Evolutionary conservation across 2,329 filamentous ascomycete genomes (phyloP).

Genomic region (Moelleriella libera): DNA sequence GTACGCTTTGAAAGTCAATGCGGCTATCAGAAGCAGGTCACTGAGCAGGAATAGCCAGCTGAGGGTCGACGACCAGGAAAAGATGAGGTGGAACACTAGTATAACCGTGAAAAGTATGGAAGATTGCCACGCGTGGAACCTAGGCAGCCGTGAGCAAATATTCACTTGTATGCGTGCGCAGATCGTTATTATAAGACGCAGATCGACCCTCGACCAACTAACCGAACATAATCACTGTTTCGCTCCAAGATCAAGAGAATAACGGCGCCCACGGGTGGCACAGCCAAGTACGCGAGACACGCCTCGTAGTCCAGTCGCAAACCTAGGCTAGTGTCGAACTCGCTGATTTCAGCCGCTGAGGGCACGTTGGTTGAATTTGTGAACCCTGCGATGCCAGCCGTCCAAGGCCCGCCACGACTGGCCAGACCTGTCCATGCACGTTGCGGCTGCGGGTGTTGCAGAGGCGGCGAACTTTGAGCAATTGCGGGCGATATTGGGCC

Average conservation of each 20-base stretch:
- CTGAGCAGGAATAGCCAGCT: conserved; percentile 70
- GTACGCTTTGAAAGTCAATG: conserved; percentile 68
- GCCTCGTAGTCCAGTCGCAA: conserved; percentile 83
- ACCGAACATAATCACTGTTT: conserved; percentile 95
- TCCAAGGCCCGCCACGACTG: conserved; percentile 17
- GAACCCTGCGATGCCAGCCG: conserved; percentile 7
- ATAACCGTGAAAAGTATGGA: conserved; percentile 64
- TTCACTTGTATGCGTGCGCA: not conserved
- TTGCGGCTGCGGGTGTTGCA: conserved; percentile 40
- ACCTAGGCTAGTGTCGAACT: conserved; percentile 85
- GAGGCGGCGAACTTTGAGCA: conserved; percentile 25
- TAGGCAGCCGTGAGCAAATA: conserved; percentile 20
- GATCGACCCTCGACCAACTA: conserved; percentile 11
- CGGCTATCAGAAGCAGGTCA: conserved; percentile 64
- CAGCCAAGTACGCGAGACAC: conserved; percentile 69
- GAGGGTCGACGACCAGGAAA: conserved; percentile 72
- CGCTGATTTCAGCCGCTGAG: conserved; percentile 42
- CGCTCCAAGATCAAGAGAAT: conserved; percentile 75
- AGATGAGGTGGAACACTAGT: conserved; percentile 68
- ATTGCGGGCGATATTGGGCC: conserved; percentile 38
- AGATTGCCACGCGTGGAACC: conserved; percentile 95
- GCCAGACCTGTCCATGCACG: conserved; percentile 34
- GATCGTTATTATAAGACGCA: no score
- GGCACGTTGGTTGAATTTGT: conserved; percentile 21
- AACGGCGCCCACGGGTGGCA: conserved; percentile 78